Evolutionary conservation across 2,329 filamentous ascomycete genomes (phyloP).

Genomic region (Trichoderma atroviride): DNA sequence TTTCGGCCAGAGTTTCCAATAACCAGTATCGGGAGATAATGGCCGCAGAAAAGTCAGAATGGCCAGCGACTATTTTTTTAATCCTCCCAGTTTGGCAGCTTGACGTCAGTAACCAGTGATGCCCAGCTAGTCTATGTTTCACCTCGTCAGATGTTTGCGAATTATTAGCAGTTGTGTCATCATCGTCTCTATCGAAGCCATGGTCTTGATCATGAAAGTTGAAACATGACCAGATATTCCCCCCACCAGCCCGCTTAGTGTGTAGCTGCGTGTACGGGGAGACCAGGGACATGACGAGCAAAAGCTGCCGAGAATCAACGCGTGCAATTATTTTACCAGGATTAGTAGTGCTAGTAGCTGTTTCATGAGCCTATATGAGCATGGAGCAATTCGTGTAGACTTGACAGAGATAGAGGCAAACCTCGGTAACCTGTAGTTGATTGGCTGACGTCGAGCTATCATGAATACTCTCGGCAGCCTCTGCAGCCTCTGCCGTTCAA

Average conservation of each 20-base stretch:
- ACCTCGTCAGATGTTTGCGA: not conserved
- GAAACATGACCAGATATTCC: conserved; percentile 6
- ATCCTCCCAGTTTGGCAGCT: not conserved
- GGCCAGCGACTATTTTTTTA: not conserved
- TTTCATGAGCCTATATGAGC: not conserved
- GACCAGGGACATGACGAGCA: not conserved
- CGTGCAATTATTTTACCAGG: not conserved
- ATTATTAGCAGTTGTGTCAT: not conserved
- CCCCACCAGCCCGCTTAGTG: conserved; percentile 17
- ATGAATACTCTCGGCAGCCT: not conserved
- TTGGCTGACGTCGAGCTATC: not conserved
- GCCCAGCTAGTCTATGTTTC: not conserved
- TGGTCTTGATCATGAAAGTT: not conserved
- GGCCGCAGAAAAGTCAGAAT: not conserved
- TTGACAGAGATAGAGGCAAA: not conserved
- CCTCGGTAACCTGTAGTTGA: not conserved
- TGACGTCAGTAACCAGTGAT: not conserved
- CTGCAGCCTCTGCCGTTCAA: not conserved
- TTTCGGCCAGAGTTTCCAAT: not conserved
- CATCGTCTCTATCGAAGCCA: not conserved
- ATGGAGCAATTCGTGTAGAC: not conserved
- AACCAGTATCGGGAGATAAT: not conserved
- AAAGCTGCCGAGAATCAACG: not conserved
- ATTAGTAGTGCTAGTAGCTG: not conserved
- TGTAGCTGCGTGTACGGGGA: not conserved